These are phyloP conservation scores for Senna siamea DNA, from an alignment of 306 rosid species.

Conservation along the genomic window DNA sequence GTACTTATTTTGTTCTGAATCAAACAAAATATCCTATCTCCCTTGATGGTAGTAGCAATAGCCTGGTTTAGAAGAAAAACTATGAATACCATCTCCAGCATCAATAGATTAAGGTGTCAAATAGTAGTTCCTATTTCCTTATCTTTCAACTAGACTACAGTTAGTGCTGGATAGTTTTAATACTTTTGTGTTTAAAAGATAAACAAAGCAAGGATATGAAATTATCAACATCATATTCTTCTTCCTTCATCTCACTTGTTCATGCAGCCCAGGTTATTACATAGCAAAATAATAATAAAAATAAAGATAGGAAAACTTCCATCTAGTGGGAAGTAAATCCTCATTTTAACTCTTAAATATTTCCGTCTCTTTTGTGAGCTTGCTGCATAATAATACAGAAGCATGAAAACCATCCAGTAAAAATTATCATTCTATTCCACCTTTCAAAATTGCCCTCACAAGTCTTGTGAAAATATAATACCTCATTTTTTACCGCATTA, in stretches of 20 bases:
- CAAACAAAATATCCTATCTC: background rate
- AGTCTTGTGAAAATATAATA: background rate
- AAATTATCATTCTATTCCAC: background rate
- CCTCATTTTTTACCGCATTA: background rate
- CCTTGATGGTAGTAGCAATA: background rate
- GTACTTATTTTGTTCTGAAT: background rate
- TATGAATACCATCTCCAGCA: background rate
- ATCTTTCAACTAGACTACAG: slow-evolving; percentile 11
- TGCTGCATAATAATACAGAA: background rate
- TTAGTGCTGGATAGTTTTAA: slow-evolving; percentile 8
- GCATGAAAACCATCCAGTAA: background rate
- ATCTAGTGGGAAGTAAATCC: slow-evolving; percentile 7
- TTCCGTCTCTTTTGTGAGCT: background rate
- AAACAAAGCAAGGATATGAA: slow-evolving; percentile 12
- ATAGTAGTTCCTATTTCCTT: background rate
- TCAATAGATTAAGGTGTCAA: slow-evolving; percentile 8
- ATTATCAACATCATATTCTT: background rate
- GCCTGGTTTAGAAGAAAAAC: background rate
- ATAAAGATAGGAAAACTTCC: background rate
- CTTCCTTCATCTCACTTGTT: background rate
- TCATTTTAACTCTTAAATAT: background rate
- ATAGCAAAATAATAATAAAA: background rate
- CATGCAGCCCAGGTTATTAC: background rate
- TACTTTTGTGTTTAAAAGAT: background rate
- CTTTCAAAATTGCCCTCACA: background rate